A percentile compares a stretch with the other conserved stretches of the same genome.
phyloP scores from a whole-genome alignment of 2,329 filamentous ascomycete species.

The Aspergillus proliferans region DNA sequence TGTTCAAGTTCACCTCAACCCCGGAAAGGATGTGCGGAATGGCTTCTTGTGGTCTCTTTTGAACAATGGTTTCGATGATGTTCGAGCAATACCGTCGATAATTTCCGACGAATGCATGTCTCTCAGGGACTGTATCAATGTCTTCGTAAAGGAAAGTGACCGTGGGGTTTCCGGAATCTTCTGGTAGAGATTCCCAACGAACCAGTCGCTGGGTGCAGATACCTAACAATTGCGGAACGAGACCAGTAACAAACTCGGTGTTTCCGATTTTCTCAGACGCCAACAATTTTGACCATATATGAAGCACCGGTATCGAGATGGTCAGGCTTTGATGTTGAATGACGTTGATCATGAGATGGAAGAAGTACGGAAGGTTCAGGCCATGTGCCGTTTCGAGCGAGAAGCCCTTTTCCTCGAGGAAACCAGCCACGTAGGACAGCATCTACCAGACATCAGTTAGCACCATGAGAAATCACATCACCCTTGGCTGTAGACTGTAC shows the following conservation, averaged over 20 bases:
- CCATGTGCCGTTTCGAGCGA: conserved; percentile 52
- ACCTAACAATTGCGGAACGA: conserved; percentile 71
- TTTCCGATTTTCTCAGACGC: conserved; percentile 63
- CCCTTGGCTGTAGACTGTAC: conserved; percentile 35
- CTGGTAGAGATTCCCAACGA: conserved; percentile 78
- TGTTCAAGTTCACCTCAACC: conserved; percentile 66
- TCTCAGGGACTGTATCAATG: conserved; percentile 87
- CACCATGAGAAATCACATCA: conserved; percentile 19
- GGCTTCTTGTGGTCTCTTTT: conserved; percentile 74
- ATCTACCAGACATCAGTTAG: conserved; percentile 48
- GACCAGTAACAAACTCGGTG: conserved; percentile 49
- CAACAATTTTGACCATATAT: conserved; percentile 81
- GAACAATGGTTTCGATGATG: conserved; percentile 80
- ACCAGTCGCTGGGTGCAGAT: conserved; percentile 77
- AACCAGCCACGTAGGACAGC: conserved; percentile 76
- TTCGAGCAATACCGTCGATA: conserved; percentile 86
- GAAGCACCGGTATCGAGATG: conserved; percentile 85
- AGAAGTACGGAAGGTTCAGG: conserved; percentile 65
- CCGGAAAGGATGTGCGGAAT: conserved; percentile 79
- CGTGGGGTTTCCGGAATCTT: conserved; percentile 73
- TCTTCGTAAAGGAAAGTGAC: conserved; percentile 83
- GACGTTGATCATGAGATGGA: conserved; percentile 72
- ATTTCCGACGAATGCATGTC: conserved; percentile 91
- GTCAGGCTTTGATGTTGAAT: conserved; percentile 81
- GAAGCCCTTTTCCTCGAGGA: conserved; percentile 70